Percentiles rank a stretch among this genome's conserved stretches.
Evolutionary conservation across 257 asterid species (phyloP).

Genomic region (Eustoma russellianum): DNA sequence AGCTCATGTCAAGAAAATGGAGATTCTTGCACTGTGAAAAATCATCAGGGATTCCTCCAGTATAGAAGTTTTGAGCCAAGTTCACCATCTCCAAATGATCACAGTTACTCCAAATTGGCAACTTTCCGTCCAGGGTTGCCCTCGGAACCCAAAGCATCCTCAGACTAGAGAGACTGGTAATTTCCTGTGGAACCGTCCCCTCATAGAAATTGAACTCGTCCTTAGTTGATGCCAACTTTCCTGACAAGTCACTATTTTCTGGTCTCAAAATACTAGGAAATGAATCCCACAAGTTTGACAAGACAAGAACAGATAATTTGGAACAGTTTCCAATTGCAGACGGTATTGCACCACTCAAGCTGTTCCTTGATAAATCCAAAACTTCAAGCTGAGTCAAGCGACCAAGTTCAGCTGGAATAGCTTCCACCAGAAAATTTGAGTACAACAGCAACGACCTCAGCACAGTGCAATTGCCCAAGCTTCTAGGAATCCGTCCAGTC

Average conservation of each 20-base stretch:
- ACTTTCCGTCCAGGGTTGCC: constrained; percentile 54
- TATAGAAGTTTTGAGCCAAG: constrained; percentile 60
- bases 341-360: constrained; percentile 65
- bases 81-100: constrained; percentile 65
- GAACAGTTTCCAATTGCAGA: constrained; percentile 59
- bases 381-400: constrained; percentile 59
- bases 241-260: constrained; percentile 17
- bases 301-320: constrained; percentile 49
- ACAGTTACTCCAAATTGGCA: constrained; percentile 82
- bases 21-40: constrained; percentile 65
- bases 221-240: constrained; percentile 23
- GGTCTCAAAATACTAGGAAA: constrained; percentile 36
- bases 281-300: constrained; percentile 86
- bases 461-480: constrained; percentile 54
- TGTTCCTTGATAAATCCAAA: constrained; percentile 81
- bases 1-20: constrained; percentile 74
- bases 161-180: constrained; percentile 54
- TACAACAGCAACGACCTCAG: constrained; percentile 54
- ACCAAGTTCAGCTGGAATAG: constrained; percentile 64
- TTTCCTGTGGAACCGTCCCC: constrained; percentile 54
- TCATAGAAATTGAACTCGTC: constrained; percentile 75
- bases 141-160: constrained; percentile 86
- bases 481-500: constrained; percentile 45
- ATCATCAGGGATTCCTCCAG: constrained; percentile 36
- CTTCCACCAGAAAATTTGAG: constrained; percentile 71